Percentiles rank a stretch among this genome's conserved stretches.
Conservation (phyloP, 2,329 filamentous ascomycete genomes). For the Diplodia scrobiculata region DNA sequence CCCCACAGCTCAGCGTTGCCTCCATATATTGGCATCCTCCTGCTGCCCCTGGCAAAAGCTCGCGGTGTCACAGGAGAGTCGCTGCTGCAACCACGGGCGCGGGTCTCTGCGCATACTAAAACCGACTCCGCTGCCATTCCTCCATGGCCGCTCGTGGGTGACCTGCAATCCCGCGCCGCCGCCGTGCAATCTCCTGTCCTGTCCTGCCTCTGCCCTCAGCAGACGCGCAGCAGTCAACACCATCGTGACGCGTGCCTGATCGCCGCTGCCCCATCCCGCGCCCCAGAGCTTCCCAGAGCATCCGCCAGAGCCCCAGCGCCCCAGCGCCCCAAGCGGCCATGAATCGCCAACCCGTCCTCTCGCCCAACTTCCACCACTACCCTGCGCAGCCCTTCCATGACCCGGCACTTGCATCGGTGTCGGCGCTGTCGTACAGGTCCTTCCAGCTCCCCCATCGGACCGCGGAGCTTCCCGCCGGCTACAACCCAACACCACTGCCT, state of each 20-base stretch:
- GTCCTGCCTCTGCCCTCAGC: conserved; percentile 12
- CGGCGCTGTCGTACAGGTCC: conserved; percentile 43
- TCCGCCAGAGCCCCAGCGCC: conserved; percentile 13
- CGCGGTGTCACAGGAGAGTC: conserved; percentile 43
- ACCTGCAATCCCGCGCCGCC: conserved; percentile 38
- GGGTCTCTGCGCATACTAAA: conserved; percentile 45
- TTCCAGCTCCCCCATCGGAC: conserved; percentile 47
- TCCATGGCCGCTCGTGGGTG: conserved; percentile 42
- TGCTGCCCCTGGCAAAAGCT: conserved; percentile 41
- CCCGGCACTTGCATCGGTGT: conserved; percentile 32
- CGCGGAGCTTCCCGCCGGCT: conserved; percentile 44
- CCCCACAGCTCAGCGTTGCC: conserved; percentile 37
- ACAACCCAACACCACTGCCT: conserved; percentile 30
- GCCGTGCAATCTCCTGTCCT: conserved; percentile 38
- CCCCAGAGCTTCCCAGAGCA: conserved; percentile 7
- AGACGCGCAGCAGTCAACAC: conserved; percentile 22
- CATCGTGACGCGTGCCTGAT: conserved; percentile 27
- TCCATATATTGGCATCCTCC: conserved; percentile 43
- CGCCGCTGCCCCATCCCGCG: conserved; percentile 23
- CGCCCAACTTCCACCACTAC: conserved; percentile 30
- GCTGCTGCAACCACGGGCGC: conserved; percentile 40
- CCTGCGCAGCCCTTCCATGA: conserved; percentile 31
- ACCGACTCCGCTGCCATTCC: conserved; percentile 37
- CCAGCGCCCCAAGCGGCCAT: conserved; percentile 29
- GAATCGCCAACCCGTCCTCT: conserved; percentile 30